Percentiles rank a stretch among this genome's conserved stretches.
phyloP scores from a whole-genome alignment of 164 flowering plant species.

The Chimonanthus salicifolius region DNA sequence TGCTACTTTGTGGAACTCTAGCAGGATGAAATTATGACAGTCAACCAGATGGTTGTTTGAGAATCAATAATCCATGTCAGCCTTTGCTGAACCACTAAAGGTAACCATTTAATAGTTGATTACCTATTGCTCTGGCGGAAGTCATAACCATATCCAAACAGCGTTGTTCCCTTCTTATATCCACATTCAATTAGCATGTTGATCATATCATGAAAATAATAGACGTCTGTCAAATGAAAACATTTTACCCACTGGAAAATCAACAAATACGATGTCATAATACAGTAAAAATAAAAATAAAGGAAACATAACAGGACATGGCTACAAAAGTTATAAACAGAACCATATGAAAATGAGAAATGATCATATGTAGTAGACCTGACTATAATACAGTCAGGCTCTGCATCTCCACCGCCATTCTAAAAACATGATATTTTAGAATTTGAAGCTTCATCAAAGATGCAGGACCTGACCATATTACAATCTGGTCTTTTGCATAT shows the following conservation, averaged over 20 bases:
- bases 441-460: too few species aligned
- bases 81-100: background rate
- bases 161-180: slow-evolving; percentile 75
- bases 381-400: too few species aligned
- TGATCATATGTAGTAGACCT: too few species aligned
- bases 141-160: slow-evolving; percentile 94
- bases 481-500: too few species aligned
- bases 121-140: slow-evolving; percentile 96
- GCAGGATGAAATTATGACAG: slow-evolving; percentile 5
- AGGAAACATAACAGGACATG: background rate
- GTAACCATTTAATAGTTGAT: slow-evolving; percentile 1
- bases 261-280: slow-evolving; percentile 5
- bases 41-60: background rate
- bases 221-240: slow-evolving; percentile 53
- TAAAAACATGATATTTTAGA: too few species aligned
- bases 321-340: background rate
- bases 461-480: too few species aligned
- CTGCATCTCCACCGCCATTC: too few species aligned
- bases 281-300: background rate
- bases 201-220: slow-evolving; percentile 90
- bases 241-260: slow-evolving; percentile 45
- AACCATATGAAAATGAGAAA: too few species aligned
- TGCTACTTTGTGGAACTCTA: slow-evolving; percentile 10
- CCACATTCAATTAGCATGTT: slow-evolving; percentile 81
- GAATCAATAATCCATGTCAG: slow-evolving; percentile 10